Conservation (phyloP, 345 rosid genomes). For the Ricinus communis region DNA sequence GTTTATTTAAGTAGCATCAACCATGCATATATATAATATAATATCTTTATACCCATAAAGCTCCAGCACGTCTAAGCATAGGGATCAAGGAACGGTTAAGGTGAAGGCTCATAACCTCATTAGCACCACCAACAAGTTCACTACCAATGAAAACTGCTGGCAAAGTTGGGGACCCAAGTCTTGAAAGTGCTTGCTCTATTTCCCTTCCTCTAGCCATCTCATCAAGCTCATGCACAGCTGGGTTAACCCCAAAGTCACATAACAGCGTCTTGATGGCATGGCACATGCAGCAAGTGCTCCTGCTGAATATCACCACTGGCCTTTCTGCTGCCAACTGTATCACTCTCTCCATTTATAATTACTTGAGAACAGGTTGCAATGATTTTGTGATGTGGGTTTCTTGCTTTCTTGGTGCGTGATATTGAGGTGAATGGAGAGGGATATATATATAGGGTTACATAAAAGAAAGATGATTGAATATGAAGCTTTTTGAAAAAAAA, state of each 20-base stretch:
- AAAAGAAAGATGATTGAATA: not conserved
- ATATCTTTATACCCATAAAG: constrained; percentile 64
- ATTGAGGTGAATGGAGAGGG: constrained; percentile 2
- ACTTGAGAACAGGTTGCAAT: not conserved
- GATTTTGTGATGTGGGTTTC: not conserved
- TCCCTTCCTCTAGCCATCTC: constrained; percentile 64
- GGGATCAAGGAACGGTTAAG: constrained; percentile 74
- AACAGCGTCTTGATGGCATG: constrained; percentile 72
- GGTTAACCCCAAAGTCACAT: constrained; percentile 72
- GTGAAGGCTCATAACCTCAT: constrained; percentile 83
- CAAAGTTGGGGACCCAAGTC: constrained; percentile 64
- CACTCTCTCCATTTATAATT: constrained; percentile 57
- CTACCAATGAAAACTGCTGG: constrained; percentile 85
- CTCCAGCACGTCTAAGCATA: constrained; percentile 75
- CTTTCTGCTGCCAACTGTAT: constrained; percentile 61
- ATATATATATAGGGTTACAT: constrained; percentile 35
- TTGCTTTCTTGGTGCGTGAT: constrained; percentile 10
- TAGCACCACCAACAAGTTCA: constrained; percentile 79
- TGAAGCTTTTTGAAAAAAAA: not conserved
- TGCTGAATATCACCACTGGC: constrained; percentile 88
- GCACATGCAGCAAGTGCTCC: constrained; percentile 76
- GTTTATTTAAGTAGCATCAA: no score
- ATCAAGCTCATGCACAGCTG: constrained; percentile 68
- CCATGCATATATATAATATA: no score
- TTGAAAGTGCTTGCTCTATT: constrained; percentile 69